Base-by-base conservation (phyloP, 1,139 yeast species). In the Pichia sp. region DNA sequence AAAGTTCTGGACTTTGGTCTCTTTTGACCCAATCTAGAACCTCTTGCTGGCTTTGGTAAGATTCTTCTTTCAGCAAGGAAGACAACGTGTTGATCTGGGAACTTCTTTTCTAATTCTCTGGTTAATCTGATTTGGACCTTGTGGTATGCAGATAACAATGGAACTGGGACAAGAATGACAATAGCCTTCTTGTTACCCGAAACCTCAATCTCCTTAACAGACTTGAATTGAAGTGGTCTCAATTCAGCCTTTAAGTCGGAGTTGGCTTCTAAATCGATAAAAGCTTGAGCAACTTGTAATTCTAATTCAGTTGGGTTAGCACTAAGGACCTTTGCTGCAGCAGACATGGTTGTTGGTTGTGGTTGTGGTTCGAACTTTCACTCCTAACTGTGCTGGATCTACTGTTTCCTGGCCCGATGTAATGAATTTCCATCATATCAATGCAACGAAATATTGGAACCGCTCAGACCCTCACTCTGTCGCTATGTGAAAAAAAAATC, bases 1-100 rank as follows among this genome's bases (percentile, higher is more conserved):
- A 93, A 85, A 73, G 99, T 93, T 87, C 99, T 91, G 72, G 98
- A 92, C 84, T 97, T 89, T 78, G 99, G 99, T 85, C 99, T 93
- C 93, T 93, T 92, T 84, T 93, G 99, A 72, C 79, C 81, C 78
- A 86, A 87, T 84, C 92, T 88, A 63, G 97, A 84, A 72, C 83
- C 84, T 81, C 92, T 87, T 73, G 88, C 85, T 73, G 90, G 90
- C 85, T 91, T 92, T 83, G 98, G 97, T 76, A 95, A 85, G 81
- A 93, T 93, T 84, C 97, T 92, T 85, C 99, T 91, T 84, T 93
- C 98, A 75, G 98, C 99, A 75, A 93, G 85, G 89, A 93, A 91
- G 71, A 93, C 95, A 79, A 93, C 97, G 79, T 93, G 98, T 79
- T 97, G 90, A 85, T 93, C 99, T 75, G 97, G 95, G 92, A 93